Evolutionary conservation across 2,329 filamentous ascomycete species (phyloP).

Genomic region (Cercospora citrullina): DNA sequence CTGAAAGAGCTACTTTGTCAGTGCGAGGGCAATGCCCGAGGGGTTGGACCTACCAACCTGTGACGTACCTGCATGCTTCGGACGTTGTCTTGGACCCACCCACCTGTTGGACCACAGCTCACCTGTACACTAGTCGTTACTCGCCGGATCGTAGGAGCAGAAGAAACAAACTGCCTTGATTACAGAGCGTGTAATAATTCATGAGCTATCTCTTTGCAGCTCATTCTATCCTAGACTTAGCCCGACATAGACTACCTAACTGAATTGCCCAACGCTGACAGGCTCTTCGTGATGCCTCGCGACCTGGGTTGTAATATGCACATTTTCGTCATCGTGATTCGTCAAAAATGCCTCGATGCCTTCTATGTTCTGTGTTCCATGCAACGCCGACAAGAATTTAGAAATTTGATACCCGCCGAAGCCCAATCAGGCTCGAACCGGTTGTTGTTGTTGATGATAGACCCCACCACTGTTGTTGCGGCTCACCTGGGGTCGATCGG

Average conservation of each 20-base stretch:
- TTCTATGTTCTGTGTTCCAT: conserved; percentile 21
- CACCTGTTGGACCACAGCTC: background rate
- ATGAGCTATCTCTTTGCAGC: background rate
- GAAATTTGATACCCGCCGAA: background rate
- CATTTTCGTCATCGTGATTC: conserved; percentile 16
- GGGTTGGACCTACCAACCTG: background rate
- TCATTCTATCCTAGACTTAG: background rate
- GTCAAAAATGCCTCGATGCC: conserved; percentile 8
- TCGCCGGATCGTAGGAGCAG: background rate
- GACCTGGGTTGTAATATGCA: conserved; percentile 21
- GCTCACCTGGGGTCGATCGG: conserved; percentile 23
- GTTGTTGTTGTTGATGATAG: conserved; percentile 9
- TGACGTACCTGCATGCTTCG: background rate
- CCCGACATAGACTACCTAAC: background rate
- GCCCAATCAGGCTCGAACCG: conserved; percentile 14
- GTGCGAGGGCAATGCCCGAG: background rate
- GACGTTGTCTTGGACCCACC: background rate
- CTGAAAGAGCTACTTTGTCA: background rate
- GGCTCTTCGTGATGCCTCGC: conserved; percentile 14
- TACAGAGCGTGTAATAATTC: background rate
- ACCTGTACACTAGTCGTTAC: background rate
- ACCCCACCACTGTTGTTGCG: conserved; percentile 20
- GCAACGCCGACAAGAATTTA: conserved; percentile 5
- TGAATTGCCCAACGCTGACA: conserved; percentile 18
- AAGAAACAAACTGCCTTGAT: background rate